Conservation (phyloP, 139 green algal genomes). For the Micromonas pusilla region DNA sequence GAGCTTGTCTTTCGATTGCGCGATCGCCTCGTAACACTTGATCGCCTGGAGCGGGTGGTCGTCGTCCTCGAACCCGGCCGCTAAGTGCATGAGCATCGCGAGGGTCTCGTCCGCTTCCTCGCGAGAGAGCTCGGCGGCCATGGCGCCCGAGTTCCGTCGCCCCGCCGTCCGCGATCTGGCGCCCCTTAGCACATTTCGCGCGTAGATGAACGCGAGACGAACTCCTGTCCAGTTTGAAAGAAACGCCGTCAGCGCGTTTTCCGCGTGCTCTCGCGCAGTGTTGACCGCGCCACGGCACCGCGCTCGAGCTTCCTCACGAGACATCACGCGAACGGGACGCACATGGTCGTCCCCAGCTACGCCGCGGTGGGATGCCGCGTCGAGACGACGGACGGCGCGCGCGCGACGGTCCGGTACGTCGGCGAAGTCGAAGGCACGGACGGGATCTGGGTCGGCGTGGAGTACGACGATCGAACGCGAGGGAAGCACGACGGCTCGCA, state of each 20-base stretch:
- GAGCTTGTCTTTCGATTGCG: not conserved
- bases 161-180: too few relatives aligned
- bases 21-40: not conserved
- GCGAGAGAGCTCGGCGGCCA: too few relatives aligned
- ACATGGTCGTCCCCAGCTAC: not conserved
- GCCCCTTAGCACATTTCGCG: too few relatives aligned
- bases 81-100: not conserved
- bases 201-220: too few relatives aligned
- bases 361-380: not conserved
- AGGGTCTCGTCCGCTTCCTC: not conserved
- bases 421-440: constrained; percentile 28
- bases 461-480: constrained; percentile 43
- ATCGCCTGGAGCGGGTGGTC: not conserved
- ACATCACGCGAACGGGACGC: not conserved
- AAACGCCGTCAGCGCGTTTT: too few relatives aligned
- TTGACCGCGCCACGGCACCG: not conserved
- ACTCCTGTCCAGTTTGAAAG: too few relatives aligned
- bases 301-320: not conserved
- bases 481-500: constrained; percentile 38
- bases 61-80: not conserved
- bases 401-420: constrained; percentile 37
- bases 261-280: too few relatives aligned
- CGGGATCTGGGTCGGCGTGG: constrained; percentile 38
- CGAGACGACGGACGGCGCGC: not conserved
- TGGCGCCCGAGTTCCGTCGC: too few relatives aligned